A percentile compares a stretch with the other conserved stretches of the same genome.
phyloP scores from a whole-genome alignment of 23 red algal species.

The Agarophyton chilense region DNA sequence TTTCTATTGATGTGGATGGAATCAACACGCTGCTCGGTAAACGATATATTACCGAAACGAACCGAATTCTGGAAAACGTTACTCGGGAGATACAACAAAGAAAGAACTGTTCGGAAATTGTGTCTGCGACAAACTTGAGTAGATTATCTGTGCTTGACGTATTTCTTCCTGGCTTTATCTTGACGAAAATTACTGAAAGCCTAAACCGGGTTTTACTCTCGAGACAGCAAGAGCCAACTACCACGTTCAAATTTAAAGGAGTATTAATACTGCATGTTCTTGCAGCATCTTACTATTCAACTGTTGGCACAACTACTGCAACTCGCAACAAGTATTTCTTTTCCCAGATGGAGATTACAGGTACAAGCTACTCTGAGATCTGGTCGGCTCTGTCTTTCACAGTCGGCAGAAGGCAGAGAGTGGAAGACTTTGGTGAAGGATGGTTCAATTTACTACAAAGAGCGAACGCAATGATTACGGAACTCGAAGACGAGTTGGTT shows the following conservation, averaged over 20 bases:
- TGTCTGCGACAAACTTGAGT: neutral
- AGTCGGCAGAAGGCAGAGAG: neutral
- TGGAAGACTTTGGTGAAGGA: neutral
- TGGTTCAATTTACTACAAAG: neutral
- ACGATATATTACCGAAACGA: neutral
- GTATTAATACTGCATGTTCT: constrained; percentile 7
- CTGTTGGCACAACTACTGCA: neutral
- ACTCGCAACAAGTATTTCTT: neutral
- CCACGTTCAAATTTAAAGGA: neutral
- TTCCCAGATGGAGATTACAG: constrained; percentile 10
- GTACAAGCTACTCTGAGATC: neutral
- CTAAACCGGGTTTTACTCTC: neutral
- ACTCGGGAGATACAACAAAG: neutral
- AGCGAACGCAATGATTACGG: constrained; percentile 1
- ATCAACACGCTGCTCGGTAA: neutral
- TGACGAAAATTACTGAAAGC: neutral
- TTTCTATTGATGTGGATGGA: neutral
- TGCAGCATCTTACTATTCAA: constrained; percentile 1
- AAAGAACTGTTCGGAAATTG: neutral
- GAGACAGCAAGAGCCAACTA: neutral
- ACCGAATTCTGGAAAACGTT: neutral
- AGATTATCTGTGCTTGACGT: neutral
- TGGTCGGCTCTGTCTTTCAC: neutral
- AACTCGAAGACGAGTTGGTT: constrained; percentile 26
- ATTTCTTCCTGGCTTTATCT: neutral